These are phyloP conservation scores for Trametes elegans DNA, from an alignment of 768 basidiomycete species.

Conservation along the genomic window DNA sequence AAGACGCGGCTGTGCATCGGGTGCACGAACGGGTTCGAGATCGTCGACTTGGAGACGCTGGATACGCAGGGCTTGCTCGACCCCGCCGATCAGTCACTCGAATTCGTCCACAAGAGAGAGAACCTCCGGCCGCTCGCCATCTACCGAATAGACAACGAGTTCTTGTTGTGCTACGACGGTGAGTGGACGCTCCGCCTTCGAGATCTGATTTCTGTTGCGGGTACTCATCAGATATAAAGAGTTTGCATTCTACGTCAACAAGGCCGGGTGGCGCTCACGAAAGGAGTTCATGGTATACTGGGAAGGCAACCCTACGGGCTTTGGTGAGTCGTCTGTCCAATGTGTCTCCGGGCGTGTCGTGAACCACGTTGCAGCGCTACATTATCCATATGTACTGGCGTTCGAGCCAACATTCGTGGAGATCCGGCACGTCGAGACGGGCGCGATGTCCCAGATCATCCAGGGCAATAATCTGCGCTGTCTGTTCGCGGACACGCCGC, in stretches of 20 bases:
- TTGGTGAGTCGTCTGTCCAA: conserved; percentile 60
- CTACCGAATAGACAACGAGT: conserved; percentile 95
- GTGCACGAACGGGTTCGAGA: conserved; percentile 96
- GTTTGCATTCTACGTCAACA: conserved; percentile 99
- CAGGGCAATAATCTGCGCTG: conserved; percentile 88
- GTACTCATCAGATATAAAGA: too few relatives aligned
- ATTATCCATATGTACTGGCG: conserved; percentile 94
- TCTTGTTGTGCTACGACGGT: conserved; percentile 98
- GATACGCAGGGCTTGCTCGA: conserved; percentile 97
- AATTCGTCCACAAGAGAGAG: conserved; percentile 90
- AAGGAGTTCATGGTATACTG: conserved; percentile 94
- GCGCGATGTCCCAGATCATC: conserved; percentile 90
- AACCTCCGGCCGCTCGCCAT: conserved; percentile 88
- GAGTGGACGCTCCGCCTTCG: too few relatives aligned
- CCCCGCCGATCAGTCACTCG: conserved; percentile 85
- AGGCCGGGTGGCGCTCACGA: conserved; percentile 87
- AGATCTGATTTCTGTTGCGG: too few relatives aligned
- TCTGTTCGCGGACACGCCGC: conserved; percentile 91
- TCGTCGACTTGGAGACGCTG: conserved; percentile 94
- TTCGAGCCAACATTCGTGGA: conserved; percentile 97
- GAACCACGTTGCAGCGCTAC: conserved; percentile 63
- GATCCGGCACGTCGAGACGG: conserved; percentile 92
- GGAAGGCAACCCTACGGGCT: conserved; percentile 93
- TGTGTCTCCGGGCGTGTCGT: not conserved
- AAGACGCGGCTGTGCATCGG: conserved; percentile 98